Base-by-base conservation (phyloP, 2,329 filamentous ascomycete genomes). In the Gaeumannomyces tritici region DNA sequence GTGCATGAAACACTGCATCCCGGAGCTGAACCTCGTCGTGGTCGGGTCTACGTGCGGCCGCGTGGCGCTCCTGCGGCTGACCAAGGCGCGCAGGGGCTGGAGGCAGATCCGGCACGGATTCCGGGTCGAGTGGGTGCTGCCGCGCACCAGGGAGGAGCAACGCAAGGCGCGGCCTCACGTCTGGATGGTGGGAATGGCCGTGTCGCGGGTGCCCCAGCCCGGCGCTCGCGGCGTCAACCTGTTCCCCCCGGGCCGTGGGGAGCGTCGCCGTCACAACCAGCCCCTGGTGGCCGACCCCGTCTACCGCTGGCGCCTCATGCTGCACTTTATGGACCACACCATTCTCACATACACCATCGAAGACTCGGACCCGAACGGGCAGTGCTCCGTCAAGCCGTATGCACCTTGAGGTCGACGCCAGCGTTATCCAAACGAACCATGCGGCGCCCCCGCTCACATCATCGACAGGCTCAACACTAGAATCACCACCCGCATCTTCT, bases 281-380 rank as follows among this genome's bases (percentile, higher is more conserved):
- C 55, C 60, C 15, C 24, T 51, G 7, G n/a, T 51, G 42, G 42
- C 42, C 42, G 35, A 60, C 7, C 24, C 31, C 13, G 18, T 57
- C 64, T 77, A 78, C 65, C 78, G 83, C 63, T 92, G 87, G 80
- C 77, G 88, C 63, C 67, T 93, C 63, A 82, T 93, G 71, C 74
- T 93, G 72, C 86, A 90, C 71, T 93, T 88, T 70, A 80, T 81
- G 63, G 85, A 91, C 72, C 85, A 90, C 68, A 82, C 83, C 2
- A 81, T 93, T 31, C 70, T 91, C 66, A 87, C 82, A 63, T 93
- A 91, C 74, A 86, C 90, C 71, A 73, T 91, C 62, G 63, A 67
- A 61, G 61, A 29, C 5, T 55, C 59, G 21, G 29, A 61, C 47
- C 59, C 59, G 29, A 3, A 42, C 13, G 35, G 42, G 8, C 42